Evolutionary conservation across 2,329 filamentous ascomycete species (phyloP).

Genomic region (Alternaria ventricosa): DNA sequence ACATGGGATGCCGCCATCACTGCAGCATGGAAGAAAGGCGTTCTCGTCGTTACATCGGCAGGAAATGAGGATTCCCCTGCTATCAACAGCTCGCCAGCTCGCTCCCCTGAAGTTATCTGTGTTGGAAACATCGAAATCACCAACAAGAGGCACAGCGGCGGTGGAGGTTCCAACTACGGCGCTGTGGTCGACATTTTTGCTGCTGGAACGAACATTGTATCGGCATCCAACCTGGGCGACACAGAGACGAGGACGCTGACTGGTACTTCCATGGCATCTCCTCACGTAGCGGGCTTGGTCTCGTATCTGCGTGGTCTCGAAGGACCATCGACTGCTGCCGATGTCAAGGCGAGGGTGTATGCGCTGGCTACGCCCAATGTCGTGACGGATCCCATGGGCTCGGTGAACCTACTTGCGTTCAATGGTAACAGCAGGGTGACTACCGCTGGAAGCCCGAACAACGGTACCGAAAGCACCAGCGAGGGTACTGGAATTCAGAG

Average conservation of each 20-base stretch:
- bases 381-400: conserved; percentile 30
- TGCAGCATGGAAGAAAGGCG: conserved; percentile 38
- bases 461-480: background rate
- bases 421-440: conserved; percentile 28
- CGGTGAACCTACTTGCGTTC: conserved; percentile 36
- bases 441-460: background rate
- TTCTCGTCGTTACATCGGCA: conserved; percentile 44
- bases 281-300: conserved; percentile 71
- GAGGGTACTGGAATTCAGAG: background rate
- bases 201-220: conserved; percentile 49
- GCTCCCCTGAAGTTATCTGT: conserved; percentile 44
- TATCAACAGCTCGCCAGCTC: conserved; percentile 36
- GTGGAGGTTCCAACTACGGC: conserved; percentile 44
- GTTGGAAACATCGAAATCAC: conserved; percentile 44
- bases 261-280: conserved; percentile 71
- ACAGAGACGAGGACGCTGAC: conserved; percentile 53
- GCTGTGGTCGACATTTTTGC: conserved; percentile 49
- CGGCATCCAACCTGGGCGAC: conserved; percentile 55
- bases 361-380: conserved; percentile 27
- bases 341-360: conserved; percentile 31
- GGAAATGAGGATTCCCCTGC: conserved; percentile 44
- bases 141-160: conserved; percentile 25
- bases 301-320: conserved; percentile 69
- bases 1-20: conserved; percentile 45
- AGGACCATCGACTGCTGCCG: conserved; percentile 29